A percentile compares a stretch with the other conserved stretches of the same genome.
Evolutionary conservation across 306 rosid species (phyloP).

Genomic region (Trifolium fragiferum): DNA sequence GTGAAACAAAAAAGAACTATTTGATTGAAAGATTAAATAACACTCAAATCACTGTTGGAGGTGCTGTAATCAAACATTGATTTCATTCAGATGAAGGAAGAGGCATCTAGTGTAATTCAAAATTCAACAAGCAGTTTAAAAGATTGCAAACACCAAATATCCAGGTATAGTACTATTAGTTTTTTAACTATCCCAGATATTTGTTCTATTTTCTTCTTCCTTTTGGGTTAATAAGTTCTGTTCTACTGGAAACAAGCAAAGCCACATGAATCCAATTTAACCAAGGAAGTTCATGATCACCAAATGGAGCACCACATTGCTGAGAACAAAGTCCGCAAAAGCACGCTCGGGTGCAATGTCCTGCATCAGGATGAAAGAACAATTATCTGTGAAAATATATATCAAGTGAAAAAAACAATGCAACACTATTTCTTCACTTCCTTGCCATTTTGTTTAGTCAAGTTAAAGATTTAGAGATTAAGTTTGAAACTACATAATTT

Average conservation of each 20-base stretch:
- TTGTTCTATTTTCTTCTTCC: background rate
- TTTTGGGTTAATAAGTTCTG: background rate
- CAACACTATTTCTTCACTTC: conserved; percentile 27
- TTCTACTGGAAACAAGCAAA: conserved; percentile 12
- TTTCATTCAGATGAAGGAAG: background rate
- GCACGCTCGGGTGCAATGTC: conserved; percentile 94
- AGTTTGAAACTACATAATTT: conserved; percentile 12
- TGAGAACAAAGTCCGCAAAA: conserved; percentile 93
- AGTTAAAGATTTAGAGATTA: conserved; percentile 3
- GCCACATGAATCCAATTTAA: conserved; percentile 39
- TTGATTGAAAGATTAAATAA: background rate
- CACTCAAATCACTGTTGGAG: background rate
- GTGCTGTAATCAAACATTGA: background rate
- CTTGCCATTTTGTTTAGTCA: conserved; percentile 17
- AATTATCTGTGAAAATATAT: conserved; percentile 17
- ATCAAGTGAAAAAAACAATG: conserved; percentile 19
- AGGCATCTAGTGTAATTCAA: background rate
- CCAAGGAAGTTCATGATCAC: conserved; percentile 95
- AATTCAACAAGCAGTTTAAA: background rate
- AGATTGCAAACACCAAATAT: background rate
- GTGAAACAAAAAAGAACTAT: background rate
- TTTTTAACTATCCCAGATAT: conserved; percentile 31
- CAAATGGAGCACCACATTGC: conserved; percentile 92
- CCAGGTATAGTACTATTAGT: conserved; percentile 23
- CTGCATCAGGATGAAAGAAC: conserved; percentile 52